Evolutionary conservation across 257 asterid genomes (phyloP).

Genomic region (Plantago elongata): DNA sequence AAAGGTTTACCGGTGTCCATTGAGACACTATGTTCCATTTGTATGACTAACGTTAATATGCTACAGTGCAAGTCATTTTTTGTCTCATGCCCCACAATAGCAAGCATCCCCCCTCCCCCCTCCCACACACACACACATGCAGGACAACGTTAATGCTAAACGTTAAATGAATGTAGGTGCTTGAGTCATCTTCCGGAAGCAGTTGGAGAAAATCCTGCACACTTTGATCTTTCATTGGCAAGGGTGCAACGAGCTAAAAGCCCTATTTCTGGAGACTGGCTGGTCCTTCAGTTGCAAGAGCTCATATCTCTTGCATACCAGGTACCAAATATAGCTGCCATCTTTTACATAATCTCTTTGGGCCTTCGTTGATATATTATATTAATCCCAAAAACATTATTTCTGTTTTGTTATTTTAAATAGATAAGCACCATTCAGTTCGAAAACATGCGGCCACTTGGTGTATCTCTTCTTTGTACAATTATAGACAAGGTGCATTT

Average conservation of each 20-base stretch:
- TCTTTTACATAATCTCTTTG: constrained; percentile 16
- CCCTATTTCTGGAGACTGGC: constrained; percentile 62
- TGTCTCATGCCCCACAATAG: neutral
- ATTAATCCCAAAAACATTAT: constrained; percentile 20
- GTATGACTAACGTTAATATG: constrained; percentile 8
- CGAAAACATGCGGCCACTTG: constrained; percentile 86
- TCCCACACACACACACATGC: neutral
- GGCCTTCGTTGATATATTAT: neutral
- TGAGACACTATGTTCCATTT: constrained; percentile 3
- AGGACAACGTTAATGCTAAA: constrained; percentile 6
- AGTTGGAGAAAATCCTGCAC: constrained; percentile 83
- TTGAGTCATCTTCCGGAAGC: constrained; percentile 90
- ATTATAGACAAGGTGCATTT: constrained; percentile 85
- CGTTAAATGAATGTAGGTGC: constrained; percentile 56
- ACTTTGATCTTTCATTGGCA: constrained; percentile 83
- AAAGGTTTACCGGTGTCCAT: too few species aligned
- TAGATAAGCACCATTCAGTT: constrained; percentile 99
- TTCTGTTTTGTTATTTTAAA: constrained; percentile 29
- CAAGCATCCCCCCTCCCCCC: neutral
- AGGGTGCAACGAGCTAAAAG: constrained; percentile 45
- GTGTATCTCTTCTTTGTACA: constrained; percentile 77
- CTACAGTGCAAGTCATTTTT: constrained; percentile 9
- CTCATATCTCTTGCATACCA: constrained; percentile 97
- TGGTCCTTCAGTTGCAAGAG: constrained; percentile 90
- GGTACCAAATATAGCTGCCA: constrained; percentile 41